These are phyloP conservation scores for Cyclotella cryptica DNA, from an alignment of 108 stramenopile species.

Conservation along the genomic window DNA sequence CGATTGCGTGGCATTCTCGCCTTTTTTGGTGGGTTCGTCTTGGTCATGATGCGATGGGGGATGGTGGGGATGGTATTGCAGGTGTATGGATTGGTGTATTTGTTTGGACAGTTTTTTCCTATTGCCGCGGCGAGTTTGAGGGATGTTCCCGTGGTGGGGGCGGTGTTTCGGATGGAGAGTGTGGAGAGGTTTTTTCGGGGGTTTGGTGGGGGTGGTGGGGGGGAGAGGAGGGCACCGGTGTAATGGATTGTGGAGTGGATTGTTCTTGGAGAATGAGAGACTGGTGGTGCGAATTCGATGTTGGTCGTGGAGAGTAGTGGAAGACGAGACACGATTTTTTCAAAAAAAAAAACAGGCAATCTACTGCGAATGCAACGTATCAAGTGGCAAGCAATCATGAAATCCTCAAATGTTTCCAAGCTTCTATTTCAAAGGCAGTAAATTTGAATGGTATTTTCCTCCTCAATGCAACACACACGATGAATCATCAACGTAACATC, in stretches of 20 bases:
- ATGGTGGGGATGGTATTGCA: slow-evolving; percentile 87
- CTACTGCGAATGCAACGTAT: too few species aligned
- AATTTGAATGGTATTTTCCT: too few species aligned
- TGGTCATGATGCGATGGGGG: slow-evolving; percentile 89
- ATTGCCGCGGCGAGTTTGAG: slow-evolving; percentile 87
- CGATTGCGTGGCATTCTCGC: slow-evolving; percentile 84
- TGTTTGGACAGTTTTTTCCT: slow-evolving; percentile 94
- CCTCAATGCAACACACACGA: too few species aligned
- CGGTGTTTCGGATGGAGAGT: slow-evolving; percentile 66
- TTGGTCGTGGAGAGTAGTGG: too few species aligned
- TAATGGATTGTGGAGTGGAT: background rate
- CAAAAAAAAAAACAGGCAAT: too few species aligned
- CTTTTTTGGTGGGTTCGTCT: slow-evolving; percentile 86
- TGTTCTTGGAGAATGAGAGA: too few species aligned
- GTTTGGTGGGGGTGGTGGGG: slow-evolving; percentile 57
- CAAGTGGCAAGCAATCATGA: too few species aligned
- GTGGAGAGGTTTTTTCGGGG: slow-evolving; percentile 82
- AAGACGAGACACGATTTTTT: too few species aligned
- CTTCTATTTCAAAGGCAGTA: too few species aligned
- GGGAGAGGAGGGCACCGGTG: slow-evolving; percentile 46
- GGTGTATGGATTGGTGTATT: slow-evolving; percentile 85
- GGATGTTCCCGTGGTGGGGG: slow-evolving; percentile 84
- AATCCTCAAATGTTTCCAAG: too few species aligned
- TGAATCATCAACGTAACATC: too few species aligned
- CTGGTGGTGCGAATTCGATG: too few species aligned